Evolutionary conservation across 495 filamentous ascomycete genomes (phyloP), one percentile per base, ranked within the genome.

Genomic region (Oleoguttula mirabilis): DNA sequence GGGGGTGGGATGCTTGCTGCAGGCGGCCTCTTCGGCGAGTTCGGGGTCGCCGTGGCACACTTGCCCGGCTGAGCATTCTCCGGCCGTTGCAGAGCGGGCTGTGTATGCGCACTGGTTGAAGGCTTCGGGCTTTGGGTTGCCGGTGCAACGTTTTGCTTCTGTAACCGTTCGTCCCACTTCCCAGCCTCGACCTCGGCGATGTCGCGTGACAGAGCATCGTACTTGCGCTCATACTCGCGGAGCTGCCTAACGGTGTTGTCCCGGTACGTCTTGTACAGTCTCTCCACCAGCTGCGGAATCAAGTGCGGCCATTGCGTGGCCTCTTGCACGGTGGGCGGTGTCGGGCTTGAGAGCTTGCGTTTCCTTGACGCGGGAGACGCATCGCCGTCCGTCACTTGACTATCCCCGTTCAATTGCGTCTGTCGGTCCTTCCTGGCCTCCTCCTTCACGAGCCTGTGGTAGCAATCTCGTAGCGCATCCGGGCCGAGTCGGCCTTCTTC

Each of bases 401-500:
- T 17, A 10, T 47, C 19, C 21, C 36, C 17, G 8, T 35, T 35
- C 1, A 14, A 14, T 31, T 51, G 35, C 7, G 24, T 21, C 20
- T 57, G 32, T 2, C 48, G 30, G 45, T 61, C 60, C 25, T 42
- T 41, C 41, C 62, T 63, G 20, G 77, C 66, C 47, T 88, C 84
- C 56, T 94, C 82, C 44, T 75, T 75, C 52, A 95, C 56, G 23
- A 90, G 62, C 15, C 72, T 73, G 55, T 82, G 63, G 60, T 88
- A 94, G 35, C 84, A 70, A 38, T 82, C 72, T 50, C 80, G 75
- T 39, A 98, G 64, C 12, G 84, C 71, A 57, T 92, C 84, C 4
- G 85, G 79, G 33, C 67, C 79, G 54, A 98, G 64, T 37, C 85
- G 77, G 45, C 70, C 69, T 37, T 70, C 68, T 66, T 93, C 77